Base-by-base conservation (phyloP, 306 rosid genomes). In the Vachellia collinsii region DNA sequence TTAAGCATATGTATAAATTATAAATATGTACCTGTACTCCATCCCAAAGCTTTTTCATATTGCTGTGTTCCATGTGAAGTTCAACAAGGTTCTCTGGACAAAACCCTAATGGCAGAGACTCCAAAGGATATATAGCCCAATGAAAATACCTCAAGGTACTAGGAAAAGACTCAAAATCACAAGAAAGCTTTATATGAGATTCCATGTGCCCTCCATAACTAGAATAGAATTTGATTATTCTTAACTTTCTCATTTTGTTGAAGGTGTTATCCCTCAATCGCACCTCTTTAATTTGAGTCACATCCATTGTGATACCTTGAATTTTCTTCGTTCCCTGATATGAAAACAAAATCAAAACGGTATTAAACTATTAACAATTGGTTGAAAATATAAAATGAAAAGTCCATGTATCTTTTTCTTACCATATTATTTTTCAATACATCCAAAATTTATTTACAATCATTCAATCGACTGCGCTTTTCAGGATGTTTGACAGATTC, bases 401-500 rank as follows among this genome's bases (percentile, higher is more conserved):
- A 61, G 25, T 8, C 17, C 14, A 48, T 44, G 48, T 44, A 44
- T 16, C 50, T 36, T 72, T 7, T n/a, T 76, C 68, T 11, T 70
- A 84, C 87, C 29, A 4, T 64, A 0, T 76, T 82, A 64, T 71
- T 11, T 56, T 56, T 11, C 4, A 81, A 25, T 7, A 79, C 70
- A 29, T 64, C 22, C 9, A 4, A 7, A 7, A 58, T 44, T 69
- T 62, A 71, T 20, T 46, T 64, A 12, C 0, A 3, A 50, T 25
- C 22, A 74, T 77, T 80, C 39, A 87, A 17, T 39, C 86, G 72
- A 46, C 82, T 87, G 39, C 82, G 65, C 5, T 63, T 53, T n/a
- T 77, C 82, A 6, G 81, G 70, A 7, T 82, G n/a, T 10, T 82
- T 64, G 5, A 14, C 4, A 25, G 83, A 76, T 58, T 87, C 74